Conservation (phyloP, 257 asterid species). For the Rauvolfia tetraphylla region DNA sequence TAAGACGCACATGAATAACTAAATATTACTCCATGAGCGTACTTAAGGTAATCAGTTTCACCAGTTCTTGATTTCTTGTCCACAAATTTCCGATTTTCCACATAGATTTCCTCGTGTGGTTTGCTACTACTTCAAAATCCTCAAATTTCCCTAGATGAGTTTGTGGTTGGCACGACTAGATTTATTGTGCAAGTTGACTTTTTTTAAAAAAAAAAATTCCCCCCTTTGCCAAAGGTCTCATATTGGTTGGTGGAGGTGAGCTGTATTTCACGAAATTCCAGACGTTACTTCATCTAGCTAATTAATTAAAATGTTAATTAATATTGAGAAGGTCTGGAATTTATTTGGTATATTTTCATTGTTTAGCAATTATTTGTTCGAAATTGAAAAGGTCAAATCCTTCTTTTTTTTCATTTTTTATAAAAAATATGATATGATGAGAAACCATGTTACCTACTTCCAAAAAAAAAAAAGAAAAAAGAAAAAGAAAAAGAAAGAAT, state of each 20-base stretch:
- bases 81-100: too few relatives aligned
- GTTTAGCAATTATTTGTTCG: not conserved
- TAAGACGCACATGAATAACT: too few relatives aligned
- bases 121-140: too few relatives aligned
- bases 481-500: too few relatives aligned
- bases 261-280: constrained; percentile 1
- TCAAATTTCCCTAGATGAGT: not conserved
- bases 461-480: too few relatives aligned
- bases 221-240: too few relatives aligned
- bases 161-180: not conserved
- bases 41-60: too few relatives aligned
- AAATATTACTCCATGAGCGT: too few relatives aligned
- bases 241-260: not conserved
- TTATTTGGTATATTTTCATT: not conserved
- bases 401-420: not conserved
- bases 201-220: too few relatives aligned
- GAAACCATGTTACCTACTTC: not conserved
- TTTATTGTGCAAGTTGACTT: not conserved
- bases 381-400: constrained; percentile 6
- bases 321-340: not conserved
- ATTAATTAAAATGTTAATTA: not conserved
- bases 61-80: not conserved
- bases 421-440: not conserved
- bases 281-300: not conserved
- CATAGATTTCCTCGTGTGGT: too few relatives aligned